Base-by-base conservation (phyloP, 208 protist species). In the Tritrichomonas foetus region DNA sequence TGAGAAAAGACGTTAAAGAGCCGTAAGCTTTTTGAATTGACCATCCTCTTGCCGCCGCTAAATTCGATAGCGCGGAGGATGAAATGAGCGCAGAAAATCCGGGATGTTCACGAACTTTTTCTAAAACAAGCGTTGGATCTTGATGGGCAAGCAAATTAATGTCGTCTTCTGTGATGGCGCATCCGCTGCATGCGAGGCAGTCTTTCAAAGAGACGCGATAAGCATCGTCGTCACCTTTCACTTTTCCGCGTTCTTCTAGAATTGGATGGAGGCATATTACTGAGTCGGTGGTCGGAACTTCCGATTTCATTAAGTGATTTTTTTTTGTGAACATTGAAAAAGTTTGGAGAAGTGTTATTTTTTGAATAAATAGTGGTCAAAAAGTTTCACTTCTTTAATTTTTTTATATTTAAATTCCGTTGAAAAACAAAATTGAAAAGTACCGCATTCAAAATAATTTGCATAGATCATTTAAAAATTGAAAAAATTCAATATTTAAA, bases 151-250 rank as follows among this genome's bases (percentile, higher is more conserved):
- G 44, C 8, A 89, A 33, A n/a, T 25, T 89, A 89, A 89, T 53
- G 8, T 89, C 78, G 39, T 89, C 78, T 89, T 89, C 47, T 14
- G 78, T 89, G 20, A 89, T 89, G 33, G 78, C 78, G 47, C 78
- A 89, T 13, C 78, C 78, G 3, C 41, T 53, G 44, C 78, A 89
- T 39, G 78, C 78, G 11, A 89, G 47, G 47, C 78, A 89, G 22
- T 89, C 78, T 50, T 49, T 30, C 13, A 89, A n/a, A 57, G 78
- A 53, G 30, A 89, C 78, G 33, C 27, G 33, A 50, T 44, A 89
- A 13, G 78, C 13, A 27, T 89, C 78, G 14, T 89, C 47, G 30
- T 53, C 78, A 39, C 27, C 78, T 36, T 89, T 89, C 14, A 89
- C 47, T n/a, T 36, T 44, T 20, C 78, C 78, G 9, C 78, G 41